phyloP scores from a whole-genome alignment of 2,329 filamentous ascomycete species.

The Alternaria ethzedia region DNA sequence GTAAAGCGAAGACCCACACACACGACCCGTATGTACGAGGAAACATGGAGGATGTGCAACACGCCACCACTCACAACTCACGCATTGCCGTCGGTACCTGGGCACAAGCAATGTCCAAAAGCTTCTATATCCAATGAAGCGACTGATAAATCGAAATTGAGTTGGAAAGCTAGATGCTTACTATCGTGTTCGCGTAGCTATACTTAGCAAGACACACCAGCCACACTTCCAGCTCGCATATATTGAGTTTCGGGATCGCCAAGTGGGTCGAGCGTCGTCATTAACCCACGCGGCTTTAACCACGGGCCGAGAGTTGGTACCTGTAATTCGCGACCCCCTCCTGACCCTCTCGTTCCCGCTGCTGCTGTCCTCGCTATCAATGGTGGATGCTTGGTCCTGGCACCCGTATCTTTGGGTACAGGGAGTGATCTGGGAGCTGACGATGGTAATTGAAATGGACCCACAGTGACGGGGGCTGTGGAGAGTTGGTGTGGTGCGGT shows the following conservation, averaged over 20 bases:
- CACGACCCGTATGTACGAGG: too few relatives aligned
- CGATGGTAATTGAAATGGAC: neutral
- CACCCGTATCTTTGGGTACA: neutral
- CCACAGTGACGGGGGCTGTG: neutral
- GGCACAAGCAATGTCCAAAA: too few relatives aligned
- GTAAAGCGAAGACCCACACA: too few relatives aligned
- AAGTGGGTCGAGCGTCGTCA: constrained; percentile 5
- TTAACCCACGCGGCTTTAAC: constrained; percentile 2
- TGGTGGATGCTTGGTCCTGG: neutral
- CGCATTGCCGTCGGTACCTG: neutral
- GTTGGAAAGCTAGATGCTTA: too few relatives aligned
- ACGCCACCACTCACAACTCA: neutral
- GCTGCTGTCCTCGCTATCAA: neutral
- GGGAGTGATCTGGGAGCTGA: neutral
- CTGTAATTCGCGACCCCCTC: neutral
- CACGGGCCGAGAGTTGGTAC: neutral
- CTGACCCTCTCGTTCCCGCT: neutral
- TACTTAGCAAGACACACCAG: neutral
- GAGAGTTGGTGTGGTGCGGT: neutral
- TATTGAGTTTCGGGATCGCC: neutral
- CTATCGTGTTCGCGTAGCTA: neutral
- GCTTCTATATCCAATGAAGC: too few relatives aligned
- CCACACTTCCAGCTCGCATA: neutral
- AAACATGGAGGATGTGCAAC: neutral
- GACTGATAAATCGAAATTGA: too few relatives aligned